Conservation (phyloP, 331 rosid species). For the Ulmus americana region DNA sequence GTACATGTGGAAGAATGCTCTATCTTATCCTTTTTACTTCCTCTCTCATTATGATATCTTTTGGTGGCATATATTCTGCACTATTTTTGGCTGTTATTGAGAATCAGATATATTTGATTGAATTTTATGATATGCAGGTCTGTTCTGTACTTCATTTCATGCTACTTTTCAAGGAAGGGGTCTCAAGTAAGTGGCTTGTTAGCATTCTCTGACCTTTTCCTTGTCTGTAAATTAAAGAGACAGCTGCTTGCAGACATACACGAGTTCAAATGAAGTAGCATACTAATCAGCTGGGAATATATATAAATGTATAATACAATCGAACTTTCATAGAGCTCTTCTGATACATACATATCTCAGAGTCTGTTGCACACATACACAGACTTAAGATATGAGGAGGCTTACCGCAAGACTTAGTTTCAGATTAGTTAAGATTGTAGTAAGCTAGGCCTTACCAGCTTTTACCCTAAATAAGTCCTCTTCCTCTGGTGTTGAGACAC, state of each 20-base stretch:
- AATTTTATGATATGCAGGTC: slow-evolving; percentile 50
- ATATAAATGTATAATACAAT: too few species aligned
- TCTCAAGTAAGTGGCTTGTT: slow-evolving; percentile 62
- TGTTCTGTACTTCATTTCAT: slow-evolving; percentile 61
- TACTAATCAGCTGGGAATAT: neutral
- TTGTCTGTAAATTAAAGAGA: neutral
- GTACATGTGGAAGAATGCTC: neutral
- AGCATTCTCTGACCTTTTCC: neutral
- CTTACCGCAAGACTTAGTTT: neutral
- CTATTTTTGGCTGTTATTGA: slow-evolving; percentile 14
- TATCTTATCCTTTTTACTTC: neutral
- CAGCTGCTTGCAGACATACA: neutral
- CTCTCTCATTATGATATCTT: neutral
- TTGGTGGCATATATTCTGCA: slow-evolving; percentile 1
- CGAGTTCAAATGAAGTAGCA: neutral
- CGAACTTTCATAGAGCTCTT: too few species aligned
- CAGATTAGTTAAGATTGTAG: neutral
- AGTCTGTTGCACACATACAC: neutral
- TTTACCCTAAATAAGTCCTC: neutral
- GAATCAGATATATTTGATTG: slow-evolving; percentile 21
- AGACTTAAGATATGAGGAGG: neutral
- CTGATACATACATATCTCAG: too few species aligned
- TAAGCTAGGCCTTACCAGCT: neutral
- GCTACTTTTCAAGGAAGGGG: slow-evolving; percentile 70
- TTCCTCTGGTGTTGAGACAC: neutral